A percentile compares a stretch with the other conserved stretches of the same genome.
phyloP scores from a whole-genome alignment of 2,329 filamentous ascomycete genomes.

The Botrytis pseudocinerea region DNA sequence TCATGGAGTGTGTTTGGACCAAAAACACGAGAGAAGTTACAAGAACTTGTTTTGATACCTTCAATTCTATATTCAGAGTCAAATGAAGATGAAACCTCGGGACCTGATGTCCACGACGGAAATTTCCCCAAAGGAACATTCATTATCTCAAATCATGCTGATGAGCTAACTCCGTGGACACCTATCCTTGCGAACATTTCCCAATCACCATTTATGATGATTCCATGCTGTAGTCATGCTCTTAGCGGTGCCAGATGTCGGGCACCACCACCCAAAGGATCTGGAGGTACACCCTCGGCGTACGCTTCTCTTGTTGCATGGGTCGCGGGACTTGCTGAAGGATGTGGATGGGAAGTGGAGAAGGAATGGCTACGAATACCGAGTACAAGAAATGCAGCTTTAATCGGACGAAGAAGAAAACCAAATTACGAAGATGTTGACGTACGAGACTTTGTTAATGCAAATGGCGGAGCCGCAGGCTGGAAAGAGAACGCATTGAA shows the following conservation, averaged over 20 bases:
- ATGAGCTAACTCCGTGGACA: slow-evolving; percentile 95
- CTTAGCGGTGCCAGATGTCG: slow-evolving; percentile 75
- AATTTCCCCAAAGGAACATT: slow-evolving; percentile 75
- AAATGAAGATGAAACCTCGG: slow-evolving; percentile 32
- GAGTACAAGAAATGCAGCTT: slow-evolving; percentile 81
- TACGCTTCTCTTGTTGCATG: slow-evolving; percentile 84
- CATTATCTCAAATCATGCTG: slow-evolving; percentile 95
- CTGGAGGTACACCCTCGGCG: slow-evolving; percentile 56
- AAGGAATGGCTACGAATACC: slow-evolving; percentile 88
- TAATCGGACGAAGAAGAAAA: slow-evolving; percentile 63
- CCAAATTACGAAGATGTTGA: slow-evolving; percentile 42
- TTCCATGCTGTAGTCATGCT: slow-evolving; percentile 92
- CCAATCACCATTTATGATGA: slow-evolving; percentile 80
- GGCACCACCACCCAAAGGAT: slow-evolving; percentile 53
- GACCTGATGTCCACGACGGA: slow-evolving; percentile 55
- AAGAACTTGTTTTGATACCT: slow-evolving; percentile 63
- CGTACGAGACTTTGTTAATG: slow-evolving; percentile 48
- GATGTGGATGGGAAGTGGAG: slow-evolving; percentile 75
- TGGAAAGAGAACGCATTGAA: slow-evolving; percentile 61
- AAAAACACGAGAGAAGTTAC: slow-evolving; percentile 50
- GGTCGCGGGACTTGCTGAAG: slow-evolving; percentile 66
- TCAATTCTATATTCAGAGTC: slow-evolving; percentile 32
- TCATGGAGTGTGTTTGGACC: slow-evolving; percentile 75
- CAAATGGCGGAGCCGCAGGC: slow-evolving; percentile 57
- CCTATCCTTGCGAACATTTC: slow-evolving; percentile 80